Conservation (phyloP, 1,284 basidiomycete genomes). For the Ganoderma multipileum region DNA sequence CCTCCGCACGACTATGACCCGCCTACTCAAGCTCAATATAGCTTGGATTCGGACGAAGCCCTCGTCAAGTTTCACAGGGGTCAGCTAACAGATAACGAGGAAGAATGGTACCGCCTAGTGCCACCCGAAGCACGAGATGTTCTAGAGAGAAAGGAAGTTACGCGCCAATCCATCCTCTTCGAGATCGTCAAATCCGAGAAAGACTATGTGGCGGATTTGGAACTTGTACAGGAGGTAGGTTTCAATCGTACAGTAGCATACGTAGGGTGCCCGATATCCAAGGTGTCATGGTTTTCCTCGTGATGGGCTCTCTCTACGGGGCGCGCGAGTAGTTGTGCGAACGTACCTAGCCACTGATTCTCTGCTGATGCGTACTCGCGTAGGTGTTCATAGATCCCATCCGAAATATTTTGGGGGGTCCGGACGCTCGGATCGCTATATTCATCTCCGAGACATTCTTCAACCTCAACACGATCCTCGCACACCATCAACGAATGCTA, state of each 20-base stretch:
- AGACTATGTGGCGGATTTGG: slow-evolving; percentile 80
- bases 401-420: slow-evolving; percentile 58
- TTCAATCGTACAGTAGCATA: not conserved
- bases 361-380: not conserved
- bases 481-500: slow-evolving; percentile 73
- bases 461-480: slow-evolving; percentile 69
- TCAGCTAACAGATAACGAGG: slow-evolving; percentile 62
- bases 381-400: slow-evolving; percentile 78
- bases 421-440: slow-evolving; percentile 51
- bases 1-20: slow-evolving; percentile 20
- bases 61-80: slow-evolving; percentile 69
- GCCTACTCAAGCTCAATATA: slow-evolving; percentile 31
- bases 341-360: not conserved
- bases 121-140: slow-evolving; percentile 70
- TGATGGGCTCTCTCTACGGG: not conserved
- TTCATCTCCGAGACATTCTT: slow-evolving; percentile 81
- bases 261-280: slow-evolving; percentile 1
- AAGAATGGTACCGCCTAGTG: slow-evolving; percentile 82
- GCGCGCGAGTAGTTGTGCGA: not conserved
- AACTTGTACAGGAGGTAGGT: slow-evolving; percentile 68
- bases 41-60: slow-evolving; percentile 68
- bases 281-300: not conserved
- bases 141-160: slow-evolving; percentile 74
- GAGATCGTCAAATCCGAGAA: slow-evolving; percentile 84
- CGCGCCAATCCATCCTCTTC: slow-evolving; percentile 82